Evolutionary conservation across 352 stramenopile genomes (phyloP), one percentile per base, ranked within the genome.

Genomic region (Phytophthora citrophthora): DNA sequence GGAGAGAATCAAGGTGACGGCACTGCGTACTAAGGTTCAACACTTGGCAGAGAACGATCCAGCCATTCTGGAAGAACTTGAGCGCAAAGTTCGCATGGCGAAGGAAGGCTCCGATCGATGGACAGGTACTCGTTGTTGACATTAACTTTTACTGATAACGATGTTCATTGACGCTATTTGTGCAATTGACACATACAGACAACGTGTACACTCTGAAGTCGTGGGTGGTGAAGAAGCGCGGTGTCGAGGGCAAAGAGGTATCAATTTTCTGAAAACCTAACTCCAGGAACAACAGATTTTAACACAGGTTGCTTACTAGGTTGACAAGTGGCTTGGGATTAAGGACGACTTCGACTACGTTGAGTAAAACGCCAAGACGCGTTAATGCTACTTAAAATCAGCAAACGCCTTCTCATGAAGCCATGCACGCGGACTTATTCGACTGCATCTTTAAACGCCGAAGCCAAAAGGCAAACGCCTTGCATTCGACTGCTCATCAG

Each of bases 291-390:
- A 29, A n/a, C 59, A 23, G 6, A 16, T 23, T 23, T 57, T 8
- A 63, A 11, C 5, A 44, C 10, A 5, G 39, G 41, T 39, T 15
- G 23, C 54, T 54, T 8, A 34, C 8, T 54, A 92, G 83, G 81
- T 90, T 26, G 83, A 95, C 68, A 95, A 95, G 62, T 94, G 85
- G 87, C 83, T 95, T 8, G 85, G 78, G 5, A 88, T 95, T 49
- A 88, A 93, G 43, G 87, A 95, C 55, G 85, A 95, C 55, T 95
- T 95, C 47, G 87, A 95, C 70, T 95, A 95, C 47, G 61, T 95
- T 18, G 86, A 91, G 64, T 91, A 52, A n/a, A n/a, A n/a, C n/a
- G n/a, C n/a, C n/a, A n/a, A n/a, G n/a, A n/a, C n/a, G n/a, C n/a
- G n/a, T n/a, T n/a, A n/a, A n/a, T n/a, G n/a, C n/a, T n/a, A n/a